Evolutionary conservation across 225 moss, liverwort and hornwort genomes (phyloP).

Genomic region (Marchantia polymorpha): DNA sequence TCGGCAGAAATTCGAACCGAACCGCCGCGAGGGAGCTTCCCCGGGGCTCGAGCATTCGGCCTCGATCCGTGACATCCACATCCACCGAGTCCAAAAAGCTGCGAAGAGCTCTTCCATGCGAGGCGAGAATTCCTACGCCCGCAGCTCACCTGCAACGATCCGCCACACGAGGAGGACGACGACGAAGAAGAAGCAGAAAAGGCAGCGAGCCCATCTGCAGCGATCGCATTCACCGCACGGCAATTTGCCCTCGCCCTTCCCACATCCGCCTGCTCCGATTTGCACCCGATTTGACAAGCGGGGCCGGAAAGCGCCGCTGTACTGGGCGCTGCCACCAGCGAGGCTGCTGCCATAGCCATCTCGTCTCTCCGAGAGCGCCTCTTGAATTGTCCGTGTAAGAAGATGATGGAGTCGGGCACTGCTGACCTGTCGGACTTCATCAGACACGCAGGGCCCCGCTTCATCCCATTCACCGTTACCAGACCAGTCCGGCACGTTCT

Average conservation of each 20-base stretch:
- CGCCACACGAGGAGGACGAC: background rate
- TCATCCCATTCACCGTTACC: no score
- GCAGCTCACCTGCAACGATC: background rate
- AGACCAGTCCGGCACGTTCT: no score
- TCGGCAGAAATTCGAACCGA: constrained; percentile 26
- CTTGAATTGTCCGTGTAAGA: no score
- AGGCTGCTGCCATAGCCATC: constrained; percentile 32
- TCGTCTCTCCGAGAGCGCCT: no score
- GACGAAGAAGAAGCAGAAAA: background rate
- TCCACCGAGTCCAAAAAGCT: background rate
- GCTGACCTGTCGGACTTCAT: no score
- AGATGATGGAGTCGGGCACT: no score
- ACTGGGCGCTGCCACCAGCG: background rate
- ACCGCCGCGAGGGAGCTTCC: constrained; percentile 4
- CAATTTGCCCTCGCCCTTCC: background rate
- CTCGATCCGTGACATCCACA: background rate
- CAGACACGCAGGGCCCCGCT: no score
- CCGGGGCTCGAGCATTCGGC: background rate
- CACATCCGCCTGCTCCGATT: background rate
- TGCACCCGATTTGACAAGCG: background rate
- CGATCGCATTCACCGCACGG: background rate
- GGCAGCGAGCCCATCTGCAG: background rate
- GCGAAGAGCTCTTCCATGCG: constrained; percentile 7
- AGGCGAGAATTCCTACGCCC: background rate
- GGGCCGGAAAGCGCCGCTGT: background rate